Evolutionary conservation across 1,284 basidiomycete genomes (phyloP).

Genomic region (Rhodotorula mucilaginosa): DNA sequence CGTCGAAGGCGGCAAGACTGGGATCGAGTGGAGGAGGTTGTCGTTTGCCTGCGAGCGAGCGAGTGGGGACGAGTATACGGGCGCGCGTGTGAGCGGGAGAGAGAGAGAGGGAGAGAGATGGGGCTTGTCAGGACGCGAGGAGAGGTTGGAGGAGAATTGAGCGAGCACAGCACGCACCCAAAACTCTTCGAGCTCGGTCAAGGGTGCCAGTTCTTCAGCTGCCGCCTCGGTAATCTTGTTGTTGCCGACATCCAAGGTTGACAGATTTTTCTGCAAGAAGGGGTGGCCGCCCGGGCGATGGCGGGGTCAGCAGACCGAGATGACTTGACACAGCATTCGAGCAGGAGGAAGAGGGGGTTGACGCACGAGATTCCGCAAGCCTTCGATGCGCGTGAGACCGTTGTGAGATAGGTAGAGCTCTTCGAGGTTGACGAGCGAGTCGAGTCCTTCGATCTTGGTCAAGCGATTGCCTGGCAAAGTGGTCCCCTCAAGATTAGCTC

Average conservation of each 20-base stretch:
- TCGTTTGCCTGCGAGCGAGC: constrained; percentile 66
- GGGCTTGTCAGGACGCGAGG: not conserved
- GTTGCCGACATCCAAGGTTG: constrained; percentile 80
- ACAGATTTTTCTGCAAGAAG: constrained; percentile 63
- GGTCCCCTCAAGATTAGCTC: not conserved
- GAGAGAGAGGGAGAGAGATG: not conserved
- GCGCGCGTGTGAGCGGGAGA: no score
- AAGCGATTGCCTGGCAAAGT: constrained; percentile 39
- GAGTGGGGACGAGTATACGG: no score
- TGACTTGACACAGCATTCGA: not conserved
- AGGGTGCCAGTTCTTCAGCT: constrained; percentile 77
- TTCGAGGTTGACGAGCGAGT: constrained; percentile 59
- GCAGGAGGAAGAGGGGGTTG: not conserved
- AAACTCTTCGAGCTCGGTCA: constrained; percentile 77
- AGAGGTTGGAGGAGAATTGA: not conserved
- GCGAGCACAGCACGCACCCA: constrained; percentile 64
- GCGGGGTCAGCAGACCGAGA: not conserved
- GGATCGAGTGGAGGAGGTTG: constrained; percentile 73
- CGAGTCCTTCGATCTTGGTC: constrained; percentile 44
- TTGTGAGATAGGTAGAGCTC: constrained; percentile 95
- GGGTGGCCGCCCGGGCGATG: no score
- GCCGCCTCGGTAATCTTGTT: constrained; percentile 67
- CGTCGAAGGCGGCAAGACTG: constrained; percentile 52
- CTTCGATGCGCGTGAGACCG: constrained; percentile 79
- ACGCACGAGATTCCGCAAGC: constrained; percentile 75